These are phyloP conservation scores for Colletotrichum tanaceti DNA, from an alignment of 2,329 filamentous ascomycete genomes.

Conservation along the genomic window DNA sequence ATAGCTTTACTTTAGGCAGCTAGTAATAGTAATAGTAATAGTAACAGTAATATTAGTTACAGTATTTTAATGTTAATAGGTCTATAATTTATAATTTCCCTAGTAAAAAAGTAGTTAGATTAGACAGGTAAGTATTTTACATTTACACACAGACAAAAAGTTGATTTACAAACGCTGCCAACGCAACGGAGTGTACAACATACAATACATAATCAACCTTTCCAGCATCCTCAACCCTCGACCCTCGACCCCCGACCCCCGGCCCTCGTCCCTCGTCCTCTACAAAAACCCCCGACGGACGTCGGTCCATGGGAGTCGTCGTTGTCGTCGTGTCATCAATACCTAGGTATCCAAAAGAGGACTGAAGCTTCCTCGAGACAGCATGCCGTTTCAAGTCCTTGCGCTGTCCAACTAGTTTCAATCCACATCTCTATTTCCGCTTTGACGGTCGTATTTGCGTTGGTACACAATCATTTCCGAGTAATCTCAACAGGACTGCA, in stretches of 20 bases:
- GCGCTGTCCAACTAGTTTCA: slow-evolving; percentile 32
- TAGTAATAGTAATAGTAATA: too few relatives aligned
- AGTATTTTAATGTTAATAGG: too few relatives aligned
- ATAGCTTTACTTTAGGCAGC: too few relatives aligned
- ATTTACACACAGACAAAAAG: too few relatives aligned
- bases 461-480: not conserved
- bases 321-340: slow-evolving; percentile 23
- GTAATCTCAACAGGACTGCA: slow-evolving; percentile 1
- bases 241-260: not conserved
- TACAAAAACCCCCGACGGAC: not conserved
- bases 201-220: not conserved
- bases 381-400: slow-evolving; percentile 40
- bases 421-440: slow-evolving; percentile 23
- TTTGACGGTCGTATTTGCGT: not conserved
- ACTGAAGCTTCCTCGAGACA: slow-evolving; percentile 38
- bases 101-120: too few relatives aligned
- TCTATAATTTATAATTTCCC: too few relatives aligned
- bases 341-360: slow-evolving; percentile 38
- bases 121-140: too few relatives aligned
- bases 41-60: too few relatives aligned
- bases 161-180: too few relatives aligned
- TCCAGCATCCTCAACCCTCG: not conserved
- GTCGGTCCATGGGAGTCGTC: slow-evolving; percentile 25
- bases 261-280: not conserved
- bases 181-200: too few relatives aligned